Conservation (phyloP, 352 stramenopile genomes). For the Phytophthora ohioensis region DNA sequence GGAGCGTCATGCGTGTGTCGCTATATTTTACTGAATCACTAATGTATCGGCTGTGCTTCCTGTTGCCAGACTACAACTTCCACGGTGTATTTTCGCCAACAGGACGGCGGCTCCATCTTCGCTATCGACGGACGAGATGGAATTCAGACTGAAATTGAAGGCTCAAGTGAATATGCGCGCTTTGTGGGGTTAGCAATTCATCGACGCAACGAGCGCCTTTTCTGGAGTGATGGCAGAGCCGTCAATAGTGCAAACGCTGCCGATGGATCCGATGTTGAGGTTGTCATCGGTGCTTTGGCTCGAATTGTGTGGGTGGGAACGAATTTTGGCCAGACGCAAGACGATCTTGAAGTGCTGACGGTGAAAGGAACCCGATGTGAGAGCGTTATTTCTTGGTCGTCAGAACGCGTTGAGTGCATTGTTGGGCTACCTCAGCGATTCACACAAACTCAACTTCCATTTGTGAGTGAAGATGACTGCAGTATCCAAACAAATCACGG, state of each 20-base stretch:
- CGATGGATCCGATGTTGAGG: conserved; percentile 26
- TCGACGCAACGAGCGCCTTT: conserved; percentile 43
- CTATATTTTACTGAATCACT: background rate
- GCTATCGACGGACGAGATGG: conserved; percentile 54
- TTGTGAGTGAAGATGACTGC: conserved; percentile 53
- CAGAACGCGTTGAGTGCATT: conserved; percentile 64
- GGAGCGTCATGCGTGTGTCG: background rate
- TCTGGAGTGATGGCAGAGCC: conserved; percentile 65
- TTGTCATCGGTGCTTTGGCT: conserved; percentile 54
- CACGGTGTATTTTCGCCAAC: conserved; percentile 73
- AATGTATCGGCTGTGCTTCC: background rate
- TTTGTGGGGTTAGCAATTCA: conserved; percentile 60
- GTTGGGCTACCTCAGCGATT: conserved; percentile 51
- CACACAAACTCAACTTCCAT: conserved; percentile 15
- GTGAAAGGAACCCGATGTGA: conserved; percentile 53
- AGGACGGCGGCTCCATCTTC: conserved; percentile 63
- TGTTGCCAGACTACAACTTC: conserved; percentile 36
- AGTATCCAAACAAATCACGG: conserved; percentile 57
- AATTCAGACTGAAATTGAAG: conserved; percentile 43
- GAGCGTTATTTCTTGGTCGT: conserved; percentile 52
- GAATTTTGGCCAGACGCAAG: conserved; percentile 54
- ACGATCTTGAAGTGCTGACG: conserved; percentile 46
- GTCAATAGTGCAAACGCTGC: conserved; percentile 45
- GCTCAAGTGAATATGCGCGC: conserved; percentile 48
- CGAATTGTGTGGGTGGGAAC: conserved; percentile 60